Evolutionary conservation across 441 rosid species (phyloP), one percentile per base, ranked within the genome.

Genomic region (Erysimum pusillum): DNA sequence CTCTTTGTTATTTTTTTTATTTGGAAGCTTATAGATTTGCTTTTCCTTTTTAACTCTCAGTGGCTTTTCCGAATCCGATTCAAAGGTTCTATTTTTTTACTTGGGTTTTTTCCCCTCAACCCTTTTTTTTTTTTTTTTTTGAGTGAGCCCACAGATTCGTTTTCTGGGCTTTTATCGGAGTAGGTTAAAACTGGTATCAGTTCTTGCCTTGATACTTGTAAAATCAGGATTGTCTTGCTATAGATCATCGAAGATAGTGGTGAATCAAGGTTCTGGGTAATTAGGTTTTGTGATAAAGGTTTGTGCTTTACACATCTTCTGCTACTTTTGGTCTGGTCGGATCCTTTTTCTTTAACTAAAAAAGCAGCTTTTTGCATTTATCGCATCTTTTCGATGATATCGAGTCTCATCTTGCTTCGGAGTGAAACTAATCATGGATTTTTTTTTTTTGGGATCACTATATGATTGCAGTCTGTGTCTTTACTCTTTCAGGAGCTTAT

Each of bases 331-430:
- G 53, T 28, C 18, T 64, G 28, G 4, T 32, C 12, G 36, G 25
- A 18, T 28, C 32, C 52, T 28, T 71, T 69, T 63, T 25, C 54
- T 17, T 61, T 36, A 17, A 46, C 25, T 46, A 31, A 45, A 41
- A 76, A 58, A 44, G 67, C 32, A 22, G 45, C 64, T 67, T 75
- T 74, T 31, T 18, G 73, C 56, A 46, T 49, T 56, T 41, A 58
- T 34, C 32, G 7, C 1, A 20, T 18, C 13, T 66, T 66, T 52
- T 71, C 58, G 49, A 77, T 66, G 32, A 34, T 77, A 49, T 46
- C 68, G 38, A 31, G 42, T 58, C 62, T 56, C 61, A 71, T 63
- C 69, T 76, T 76, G 71, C 76, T 76, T 70, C 52, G 14, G 68
- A 75, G 9, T 18, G 79, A 75, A 58, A 60, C 67, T 48, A 60